A percentile compares a stretch with the other conserved stretches of the same genome.
phyloP scores from a whole-genome alignment of 2,329 filamentous ascomycete species.

The Diaporthe longicolla region DNA sequence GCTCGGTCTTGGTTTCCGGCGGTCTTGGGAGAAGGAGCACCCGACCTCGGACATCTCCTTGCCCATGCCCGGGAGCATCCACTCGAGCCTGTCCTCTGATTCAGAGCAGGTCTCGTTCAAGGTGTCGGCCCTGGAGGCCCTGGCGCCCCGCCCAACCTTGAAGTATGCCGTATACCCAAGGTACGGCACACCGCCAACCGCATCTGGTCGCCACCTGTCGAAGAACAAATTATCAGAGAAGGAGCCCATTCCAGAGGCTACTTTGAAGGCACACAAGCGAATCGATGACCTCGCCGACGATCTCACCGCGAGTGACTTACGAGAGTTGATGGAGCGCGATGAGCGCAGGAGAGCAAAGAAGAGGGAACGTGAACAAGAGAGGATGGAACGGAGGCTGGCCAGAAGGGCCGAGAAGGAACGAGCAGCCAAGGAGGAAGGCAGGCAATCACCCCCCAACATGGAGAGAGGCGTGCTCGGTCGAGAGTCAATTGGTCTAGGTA shows the following conservation, averaged over 20 bases:
- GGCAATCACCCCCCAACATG: slow-evolving; percentile 68
- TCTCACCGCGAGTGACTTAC: slow-evolving; percentile 85
- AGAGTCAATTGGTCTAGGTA: slow-evolving; percentile 69
- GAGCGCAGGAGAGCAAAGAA: slow-evolving; percentile 83
- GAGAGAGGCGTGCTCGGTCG: slow-evolving; percentile 73
- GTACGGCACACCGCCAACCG: slow-evolving; percentile 56
- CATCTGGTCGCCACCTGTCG: slow-evolving; percentile 37
- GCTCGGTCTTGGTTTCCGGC: slow-evolving; percentile 58
- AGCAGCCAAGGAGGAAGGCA: slow-evolving; percentile 69
- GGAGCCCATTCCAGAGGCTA: slow-evolving; percentile 72
- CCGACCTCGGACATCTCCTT: slow-evolving; percentile 82
- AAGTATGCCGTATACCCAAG: slow-evolving; percentile 78
- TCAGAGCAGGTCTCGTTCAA: slow-evolving; percentile 84
- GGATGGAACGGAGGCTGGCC: slow-evolving; percentile 74
- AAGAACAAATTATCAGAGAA: slow-evolving; percentile 61
- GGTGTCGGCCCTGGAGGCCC: slow-evolving; percentile 83
- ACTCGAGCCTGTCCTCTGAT: slow-evolving; percentile 81
- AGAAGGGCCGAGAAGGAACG: slow-evolving; percentile 77
- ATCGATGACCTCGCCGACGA: slow-evolving; percentile 84
- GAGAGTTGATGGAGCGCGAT: slow-evolving; percentile 93
- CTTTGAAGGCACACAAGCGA: slow-evolving; percentile 72
- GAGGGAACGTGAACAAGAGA: slow-evolving; percentile 76
- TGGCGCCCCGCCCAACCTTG: slow-evolving; percentile 88
- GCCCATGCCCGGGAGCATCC: slow-evolving; percentile 79
- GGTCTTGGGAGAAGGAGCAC: slow-evolving; percentile 65